Evolutionary conservation across 1,284 basidiomycete species (phyloP).

Genomic region (Ustilago crameri): DNA sequence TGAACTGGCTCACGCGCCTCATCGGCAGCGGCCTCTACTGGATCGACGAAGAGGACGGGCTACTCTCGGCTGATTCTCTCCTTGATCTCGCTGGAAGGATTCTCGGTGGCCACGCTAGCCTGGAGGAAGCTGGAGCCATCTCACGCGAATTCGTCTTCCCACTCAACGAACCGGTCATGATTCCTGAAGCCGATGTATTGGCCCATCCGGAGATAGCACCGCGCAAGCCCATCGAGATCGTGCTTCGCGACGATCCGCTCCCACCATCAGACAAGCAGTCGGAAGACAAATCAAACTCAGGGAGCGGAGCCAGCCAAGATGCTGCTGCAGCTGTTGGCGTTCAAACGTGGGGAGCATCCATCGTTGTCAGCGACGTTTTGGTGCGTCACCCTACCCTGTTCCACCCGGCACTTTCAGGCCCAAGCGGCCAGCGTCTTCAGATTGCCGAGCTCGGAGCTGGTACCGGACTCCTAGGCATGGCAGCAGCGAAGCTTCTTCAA

Average conservation of each 20-base stretch:
- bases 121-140: slow-evolving; percentile 44
- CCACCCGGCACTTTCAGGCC: slow-evolving; percentile 7
- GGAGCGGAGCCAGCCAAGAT: slow-evolving; percentile 22
- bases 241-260: slow-evolving; percentile 36
- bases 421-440: not conserved
- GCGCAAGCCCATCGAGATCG: slow-evolving; percentile 14
- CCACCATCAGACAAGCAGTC: slow-evolving; percentile 39
- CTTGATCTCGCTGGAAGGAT: slow-evolving; percentile 48
- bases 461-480: slow-evolving; percentile 48
- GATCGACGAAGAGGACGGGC: slow-evolving; percentile 18
- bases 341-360: slow-evolving; percentile 47
- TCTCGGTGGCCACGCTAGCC: slow-evolving; percentile 34
- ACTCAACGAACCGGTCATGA: slow-evolving; percentile 17
- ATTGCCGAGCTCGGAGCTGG: slow-evolving; percentile 49
- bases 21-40: slow-evolving; percentile 44
- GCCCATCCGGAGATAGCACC: not conserved
- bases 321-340: slow-evolving; percentile 51
- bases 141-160: slow-evolving; percentile 43
- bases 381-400: slow-evolving; percentile 31
- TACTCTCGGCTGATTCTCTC: slow-evolving; percentile 18
- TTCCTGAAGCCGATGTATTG: slow-evolving; percentile 8
- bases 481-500: slow-evolving; percentile 31
- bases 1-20: slow-evolving; percentile 49
- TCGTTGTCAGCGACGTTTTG: slow-evolving; percentile 42
- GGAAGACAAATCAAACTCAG: slow-evolving; percentile 4